These are phyloP conservation scores for Silene vulgaris DNA, from an alignment of 179 eudicot genomes.

Conservation along the genomic window DNA sequence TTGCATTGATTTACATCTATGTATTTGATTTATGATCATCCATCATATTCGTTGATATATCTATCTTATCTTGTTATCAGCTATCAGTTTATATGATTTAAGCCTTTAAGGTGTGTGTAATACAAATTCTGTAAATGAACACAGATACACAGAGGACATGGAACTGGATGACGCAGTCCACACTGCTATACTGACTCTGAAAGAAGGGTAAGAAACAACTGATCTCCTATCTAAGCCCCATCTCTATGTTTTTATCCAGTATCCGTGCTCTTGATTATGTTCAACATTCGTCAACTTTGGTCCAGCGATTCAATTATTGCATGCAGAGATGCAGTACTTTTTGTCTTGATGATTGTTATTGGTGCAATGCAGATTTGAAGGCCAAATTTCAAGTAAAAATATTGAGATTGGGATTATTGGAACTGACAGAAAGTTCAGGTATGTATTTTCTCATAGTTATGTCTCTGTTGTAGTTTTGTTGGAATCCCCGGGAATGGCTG, in stretches of 20 bases:
- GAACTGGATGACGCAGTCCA: conserved; percentile 98
- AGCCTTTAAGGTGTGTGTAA: not conserved
- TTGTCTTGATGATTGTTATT: not conserved
- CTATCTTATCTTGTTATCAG: not conserved
- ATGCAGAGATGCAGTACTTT: not conserved
- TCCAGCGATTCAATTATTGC: not conserved
- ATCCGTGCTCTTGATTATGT: not conserved
- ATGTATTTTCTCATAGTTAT: conserved; percentile 12
- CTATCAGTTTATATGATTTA: not conserved
- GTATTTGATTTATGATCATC: not conserved
- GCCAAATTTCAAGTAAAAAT: conserved; percentile 82
- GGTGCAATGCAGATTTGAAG: conserved; percentile 61
- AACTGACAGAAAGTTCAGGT: conserved; percentile 69
- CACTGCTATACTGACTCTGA: conserved; percentile 88
- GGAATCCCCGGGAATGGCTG: not conserved
- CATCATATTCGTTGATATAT: not conserved
- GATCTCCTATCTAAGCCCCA: not conserved
- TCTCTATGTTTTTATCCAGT: not conserved
- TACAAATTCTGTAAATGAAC: not conserved
- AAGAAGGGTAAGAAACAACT: conserved; percentile 73
- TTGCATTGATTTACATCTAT: not conserved
- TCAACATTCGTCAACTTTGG: no score
- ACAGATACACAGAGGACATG: conserved; percentile 53
- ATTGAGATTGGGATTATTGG: conserved; percentile 92
- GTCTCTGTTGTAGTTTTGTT: not conserved